phyloP scores from a whole-genome alignment of 1,139 yeast species.

The Yamadazyma atmosphaerica region DNA sequence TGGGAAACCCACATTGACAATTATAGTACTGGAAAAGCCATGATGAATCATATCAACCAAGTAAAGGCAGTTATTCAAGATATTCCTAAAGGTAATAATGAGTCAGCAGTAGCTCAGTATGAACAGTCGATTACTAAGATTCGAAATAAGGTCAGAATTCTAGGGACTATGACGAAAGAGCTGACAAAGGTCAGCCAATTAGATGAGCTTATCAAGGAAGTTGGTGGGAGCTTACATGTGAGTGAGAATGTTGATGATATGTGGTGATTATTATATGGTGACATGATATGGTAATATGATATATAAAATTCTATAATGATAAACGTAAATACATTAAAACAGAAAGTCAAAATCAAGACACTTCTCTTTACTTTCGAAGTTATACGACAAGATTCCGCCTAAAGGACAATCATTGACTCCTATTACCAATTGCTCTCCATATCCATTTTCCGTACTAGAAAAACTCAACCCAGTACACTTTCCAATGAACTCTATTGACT shows the following conservation, averaged over 20 bases:
- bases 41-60: constrained; percentile 31
- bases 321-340: constrained; percentile 20
- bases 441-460: constrained; percentile 43
- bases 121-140: constrained; percentile 47
- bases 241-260: constrained; percentile 44
- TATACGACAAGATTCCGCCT: constrained; percentile 58
- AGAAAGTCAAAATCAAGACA: constrained; percentile 44
- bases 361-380: constrained; percentile 35
- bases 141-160: constrained; percentile 53
- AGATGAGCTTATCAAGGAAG: constrained; percentile 33
- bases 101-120: constrained; percentile 46
- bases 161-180: constrained; percentile 38
- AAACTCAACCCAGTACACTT: constrained; percentile 59
- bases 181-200: constrained; percentile 31
- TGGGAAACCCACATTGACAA: constrained; percentile 28
- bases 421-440: constrained; percentile 49
- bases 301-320: constrained; percentile 1
- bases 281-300: too few species aligned
- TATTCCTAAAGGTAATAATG: constrained; percentile 41
- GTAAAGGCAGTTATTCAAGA: constrained; percentile 23
- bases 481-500: constrained; percentile 56
- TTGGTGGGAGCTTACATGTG: constrained; percentile 42
- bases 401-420: constrained; percentile 58
- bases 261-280: too few species aligned
- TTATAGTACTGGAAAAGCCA: constrained; percentile 18